Evolutionary conservation across 2,329 filamentous ascomycete genomes (phyloP), one percentile per base, ranked within the genome.

Genomic region (Colletotrichum sansevieriae): DNA sequence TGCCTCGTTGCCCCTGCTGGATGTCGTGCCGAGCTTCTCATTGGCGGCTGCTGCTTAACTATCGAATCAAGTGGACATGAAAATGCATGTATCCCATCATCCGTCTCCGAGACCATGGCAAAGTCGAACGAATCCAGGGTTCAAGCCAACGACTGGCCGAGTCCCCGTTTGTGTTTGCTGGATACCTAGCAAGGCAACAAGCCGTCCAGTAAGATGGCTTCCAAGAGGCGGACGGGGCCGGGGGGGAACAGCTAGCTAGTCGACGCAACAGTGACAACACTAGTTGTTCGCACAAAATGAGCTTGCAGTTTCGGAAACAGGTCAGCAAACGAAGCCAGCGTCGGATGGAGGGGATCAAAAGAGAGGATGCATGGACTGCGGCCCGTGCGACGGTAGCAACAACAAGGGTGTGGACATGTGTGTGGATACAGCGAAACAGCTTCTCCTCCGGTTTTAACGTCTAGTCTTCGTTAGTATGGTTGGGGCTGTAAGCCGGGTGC

Each of bases 301-400:
- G 22, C 37, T 35, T 56, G 29, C 29, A 41, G 62, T 60, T 60
- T 65, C 49, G 65, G 43, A 55, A 60, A 37, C 47, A 41, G 43
- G 65, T 60, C 18, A 61, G 65, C 41, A 63, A 54, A 68, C 63
- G 55, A 39, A 29, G 52, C 35, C 20, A 49, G 44, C 29, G 29
- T 54, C 22, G 55, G 46, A 61, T 35, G 11, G 35, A 51, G 54
- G 56, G 47, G 33, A 43, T 25, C 18, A 18, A 18, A 18, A 18
- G 18, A 18, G 18, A 18, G 35, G 25, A 65, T 66, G 55, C 55
- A 65, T 65, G 62, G 43, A n/a, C 43, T 22, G 66, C 49, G 63
- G 66, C 56, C 66, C 66, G 66, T 69, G 66, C 66, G 62, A 51
- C n/a, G 56, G 47, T 57, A 55, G 44, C 56, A 66, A 65, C 43